These are phyloP conservation scores for Nyssa sinensis DNA, from an alignment of 148 eudicot species.

Conservation along the genomic window DNA sequence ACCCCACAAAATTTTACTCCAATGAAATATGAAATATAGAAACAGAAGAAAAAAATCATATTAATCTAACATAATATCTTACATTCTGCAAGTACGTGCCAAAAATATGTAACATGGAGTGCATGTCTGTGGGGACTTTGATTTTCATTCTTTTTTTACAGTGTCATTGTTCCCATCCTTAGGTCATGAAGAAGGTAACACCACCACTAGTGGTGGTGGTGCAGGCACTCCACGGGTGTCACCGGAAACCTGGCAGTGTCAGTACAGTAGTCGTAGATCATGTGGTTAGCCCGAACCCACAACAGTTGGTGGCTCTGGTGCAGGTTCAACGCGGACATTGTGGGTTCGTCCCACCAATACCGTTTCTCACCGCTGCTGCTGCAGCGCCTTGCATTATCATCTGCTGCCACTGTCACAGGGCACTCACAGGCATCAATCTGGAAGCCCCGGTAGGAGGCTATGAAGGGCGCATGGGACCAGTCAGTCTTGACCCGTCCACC, in stretches of 20 bases:
- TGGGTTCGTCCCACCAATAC: constrained; percentile 75
- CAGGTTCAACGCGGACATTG: constrained; percentile 52
- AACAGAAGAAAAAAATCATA: background rate
- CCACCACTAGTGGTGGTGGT: constrained; percentile 57
- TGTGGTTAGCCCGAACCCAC: constrained; percentile 73
- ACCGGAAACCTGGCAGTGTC: constrained; percentile 62
- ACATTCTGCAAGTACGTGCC: background rate
- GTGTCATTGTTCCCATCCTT: background rate
- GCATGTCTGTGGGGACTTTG: constrained; percentile 14
- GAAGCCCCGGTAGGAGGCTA: constrained; percentile 66
- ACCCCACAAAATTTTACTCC: background rate
- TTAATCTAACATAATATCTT: background rate
- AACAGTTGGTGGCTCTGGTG: constrained; percentile 79
- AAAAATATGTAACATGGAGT: constrained; percentile 29
- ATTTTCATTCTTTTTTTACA: constrained; percentile 9
- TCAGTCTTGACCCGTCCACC: constrained; percentile 79
- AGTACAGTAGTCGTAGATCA: constrained; percentile 77
- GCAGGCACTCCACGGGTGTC: constrained; percentile 62
- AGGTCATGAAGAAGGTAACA: background rate
- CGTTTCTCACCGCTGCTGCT: constrained; percentile 36
- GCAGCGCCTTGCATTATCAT: constrained; percentile 49
- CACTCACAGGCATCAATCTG: constrained; percentile 69
- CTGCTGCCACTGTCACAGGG: constrained; percentile 37
- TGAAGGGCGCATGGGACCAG: constrained; percentile 80
- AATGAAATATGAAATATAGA: background rate